Base-by-base conservation (phyloP, 306 rosid genomes). In the Ochetophila trinervis region DNA sequence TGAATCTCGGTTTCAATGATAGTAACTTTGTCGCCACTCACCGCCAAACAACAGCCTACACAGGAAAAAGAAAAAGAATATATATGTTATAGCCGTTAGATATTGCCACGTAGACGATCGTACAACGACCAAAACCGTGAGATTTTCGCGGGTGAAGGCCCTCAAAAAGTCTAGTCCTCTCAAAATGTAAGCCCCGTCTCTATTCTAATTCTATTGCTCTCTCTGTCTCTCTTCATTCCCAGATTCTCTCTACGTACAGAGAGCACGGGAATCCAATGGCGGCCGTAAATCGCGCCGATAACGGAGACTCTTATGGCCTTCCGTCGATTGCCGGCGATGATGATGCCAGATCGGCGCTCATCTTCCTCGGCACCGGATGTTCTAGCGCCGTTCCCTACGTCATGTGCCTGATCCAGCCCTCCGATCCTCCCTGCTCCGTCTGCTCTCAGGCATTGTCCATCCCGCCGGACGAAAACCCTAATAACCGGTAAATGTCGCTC, bases 291-390 rank as follows among this genome's bases (percentile, higher is more conserved):
- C 69, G 57, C 78, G 20, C 67, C 55, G 76, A 53, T 35, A 57
- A 64, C 77, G 82, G 63, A 49, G 61, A 53, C 78, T 22, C 4
- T 34, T 20, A 53, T 5, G 5, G 32, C 11, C 61, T 52, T 20
- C 15, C 58, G 62, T 49, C 57, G 57, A 6, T 30, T 21, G 7
- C 17, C 36, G 30, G 34, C 17, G 32, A 8, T 49, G 58, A 50
- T 18, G 55, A 18, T 1, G 53, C 16, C 57, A 70, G 74, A 80
- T 93, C 99, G 60, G 96, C 96, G 34, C 69, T 93, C 69, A 87
- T 93, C 63, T 93, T 93, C 53, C 83, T 93, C 60, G 99, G 99
- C 1, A 90, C 97, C 8, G 99, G 99, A 2, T 87, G 96, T 53
- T 93, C 99, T 1, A 79, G 99, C 82, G 81, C 95, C 78, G 83